Conservation (phyloP, 768 basidiomycete genomes). For the Floccularia luteovirens region DNA sequence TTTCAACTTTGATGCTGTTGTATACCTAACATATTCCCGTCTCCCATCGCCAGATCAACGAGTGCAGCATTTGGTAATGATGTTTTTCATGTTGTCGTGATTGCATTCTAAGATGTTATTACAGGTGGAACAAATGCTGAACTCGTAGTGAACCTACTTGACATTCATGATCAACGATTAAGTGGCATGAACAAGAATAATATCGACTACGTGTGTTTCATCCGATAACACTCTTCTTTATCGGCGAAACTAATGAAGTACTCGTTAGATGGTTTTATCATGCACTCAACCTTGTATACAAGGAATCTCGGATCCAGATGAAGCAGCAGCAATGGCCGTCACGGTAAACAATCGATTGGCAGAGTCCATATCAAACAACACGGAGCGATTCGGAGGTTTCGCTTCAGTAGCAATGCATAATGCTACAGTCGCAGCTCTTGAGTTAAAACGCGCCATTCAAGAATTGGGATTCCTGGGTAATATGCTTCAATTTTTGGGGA, state of each 20-base stretch:
- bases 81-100: neutral
- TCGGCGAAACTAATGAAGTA: neutral
- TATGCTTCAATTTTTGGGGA: neutral
- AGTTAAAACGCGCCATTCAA: slow-evolving; percentile 28
- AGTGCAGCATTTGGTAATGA: slow-evolving; percentile 14
- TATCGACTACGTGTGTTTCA: slow-evolving; percentile 26
- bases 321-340: slow-evolving; percentile 24
- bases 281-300: slow-evolving; percentile 30
- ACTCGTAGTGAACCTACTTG: slow-evolving; percentile 24
- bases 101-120: neutral
- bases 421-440: slow-evolving; percentile 28
- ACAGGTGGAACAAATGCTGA: slow-evolving; percentile 21
- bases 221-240: neutral
- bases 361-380: slow-evolving; percentile 27
- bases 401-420: slow-evolving; percentile 37
- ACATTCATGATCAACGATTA: slow-evolving; percentile 29
- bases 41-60: slow-evolving; percentile 4
- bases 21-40: neutral
- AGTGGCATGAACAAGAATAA: slow-evolving; percentile 25
- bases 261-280: slow-evolving; percentile 27
- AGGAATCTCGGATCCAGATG: slow-evolving; percentile 23
- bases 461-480: slow-evolving; percentile 33
- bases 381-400: slow-evolving; percentile 31
- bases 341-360: slow-evolving; percentile 28
- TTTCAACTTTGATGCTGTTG: neutral